Percentiles rank a stretch among this genome's conserved stretches.
Evolutionary conservation across 1,139 yeast species (phyloP).

Genomic region (Fermentozyma sake): DNA sequence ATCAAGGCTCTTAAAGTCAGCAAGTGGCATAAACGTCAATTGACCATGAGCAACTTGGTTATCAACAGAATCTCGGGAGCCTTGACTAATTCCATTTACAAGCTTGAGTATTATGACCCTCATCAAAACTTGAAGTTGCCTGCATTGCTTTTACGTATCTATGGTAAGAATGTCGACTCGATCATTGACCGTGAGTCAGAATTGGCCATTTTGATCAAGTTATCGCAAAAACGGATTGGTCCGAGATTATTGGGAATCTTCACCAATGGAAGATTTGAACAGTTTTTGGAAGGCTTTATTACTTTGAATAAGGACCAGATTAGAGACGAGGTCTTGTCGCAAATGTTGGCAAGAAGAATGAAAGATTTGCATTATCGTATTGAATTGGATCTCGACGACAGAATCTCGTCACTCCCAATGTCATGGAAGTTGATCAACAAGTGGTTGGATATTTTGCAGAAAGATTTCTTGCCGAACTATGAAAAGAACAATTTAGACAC

Average conservation of each 20-base stretch:
- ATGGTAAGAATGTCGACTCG: conserved; percentile 86
- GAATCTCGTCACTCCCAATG: conserved; percentile 37
- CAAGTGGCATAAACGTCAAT: conserved; percentile 63
- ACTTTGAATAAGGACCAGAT: conserved; percentile 72
- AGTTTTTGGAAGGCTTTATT: conserved; percentile 75
- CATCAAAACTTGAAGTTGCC: conserved; percentile 27
- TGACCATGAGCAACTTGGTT: conserved; percentile 43
- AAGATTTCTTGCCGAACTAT: conserved; percentile 28
- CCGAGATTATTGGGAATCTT: conserved; percentile 87
- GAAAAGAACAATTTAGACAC: conserved; percentile 31
- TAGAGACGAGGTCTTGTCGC: conserved; percentile 69
- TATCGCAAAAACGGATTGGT: conserved; percentile 77
- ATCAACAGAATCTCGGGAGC: conserved; percentile 79
- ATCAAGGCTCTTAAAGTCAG: conserved; percentile 62
- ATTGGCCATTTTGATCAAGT: conserved; percentile 63
- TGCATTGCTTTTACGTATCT: conserved; percentile 66
- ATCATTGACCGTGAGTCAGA: conserved; percentile 86
- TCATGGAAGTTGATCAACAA: conserved; percentile 67
- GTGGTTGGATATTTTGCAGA: conserved; percentile 63
- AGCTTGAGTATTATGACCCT: conserved; percentile 44
- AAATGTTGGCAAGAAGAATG: conserved; percentile 93
- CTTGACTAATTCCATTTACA: conserved; percentile 83
- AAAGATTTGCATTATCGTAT: conserved; percentile 85
- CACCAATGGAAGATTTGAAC: conserved; percentile 88
- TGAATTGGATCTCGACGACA: conserved; percentile 48